Evolutionary conservation across 2,329 filamentous ascomycete species (phyloP), one percentile per base, ranked within the genome.

Genomic region (Penicillium sp.): DNA sequence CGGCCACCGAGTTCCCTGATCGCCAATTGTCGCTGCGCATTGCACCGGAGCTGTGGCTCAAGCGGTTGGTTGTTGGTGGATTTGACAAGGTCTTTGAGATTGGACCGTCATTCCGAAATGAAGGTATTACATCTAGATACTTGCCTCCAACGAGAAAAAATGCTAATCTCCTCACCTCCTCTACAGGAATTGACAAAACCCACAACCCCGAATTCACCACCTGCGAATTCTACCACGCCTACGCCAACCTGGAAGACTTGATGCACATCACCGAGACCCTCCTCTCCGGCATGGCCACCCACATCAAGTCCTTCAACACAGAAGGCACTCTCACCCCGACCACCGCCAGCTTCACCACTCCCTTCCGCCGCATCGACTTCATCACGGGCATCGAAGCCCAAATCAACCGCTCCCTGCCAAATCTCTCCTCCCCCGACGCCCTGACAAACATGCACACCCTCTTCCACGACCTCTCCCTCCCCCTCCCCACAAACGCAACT

Each of bases 181-280:
- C n/a, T 19, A 37, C 40, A 82, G 84, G 85, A 1, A 78, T 97
- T 38, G 93, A 97, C 76, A 86, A 86, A 33, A 97, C 92, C 0
- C 95, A 99, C 76, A 99, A 99, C 73, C 94, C 95, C 0, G 95
- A 99, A 75, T 99, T 98, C 79, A 95, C 91, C 49, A 98, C 92
- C 63, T 98, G 94, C 82, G 95, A 99, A 79, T 98, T 97, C 79
- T 99, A 99, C 79, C 89, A 91, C 64, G 89, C 93, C 2, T 96
- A 93, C 72, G 88, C 90, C 63, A 91, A 89, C 66, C 84, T 97
- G 0, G 81, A 88, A 38, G 86, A 91, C 45, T 81, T 98, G 55
- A 93, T 96, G 72, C 74, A 78, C 22, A 86, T 88, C 74, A 98
- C 94, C 0, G 91, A 95, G 75, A 80, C 84, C 15, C 78, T 98